phyloP scores from a whole-genome alignment of 2,329 filamentous ascomycete species.

The Lithohypha guttulata region DNA sequence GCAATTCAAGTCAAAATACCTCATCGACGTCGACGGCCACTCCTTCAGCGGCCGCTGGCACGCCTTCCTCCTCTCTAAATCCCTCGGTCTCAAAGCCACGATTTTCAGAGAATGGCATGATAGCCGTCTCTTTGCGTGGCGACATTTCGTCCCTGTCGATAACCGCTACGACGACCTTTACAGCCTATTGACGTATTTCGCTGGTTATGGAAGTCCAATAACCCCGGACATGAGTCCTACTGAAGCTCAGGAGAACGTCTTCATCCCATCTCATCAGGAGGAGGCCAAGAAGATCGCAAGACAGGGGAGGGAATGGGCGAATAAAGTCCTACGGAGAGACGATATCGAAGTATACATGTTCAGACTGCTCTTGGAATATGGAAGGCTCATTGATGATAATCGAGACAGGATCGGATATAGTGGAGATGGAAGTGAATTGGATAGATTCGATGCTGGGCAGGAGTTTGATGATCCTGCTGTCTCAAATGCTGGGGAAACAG shows the following conservation, averaged over 20 bases:
- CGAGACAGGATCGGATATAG: constrained; percentile 49
- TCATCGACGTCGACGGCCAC: constrained; percentile 32
- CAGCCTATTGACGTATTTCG: constrained; percentile 40
- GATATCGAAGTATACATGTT: constrained; percentile 53
- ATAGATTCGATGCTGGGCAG: constrained; percentile 18
- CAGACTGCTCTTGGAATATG: constrained; percentile 43
- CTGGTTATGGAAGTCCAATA: constrained; percentile 27
- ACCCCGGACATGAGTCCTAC: background rate
- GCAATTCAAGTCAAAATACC: constrained; percentile 29
- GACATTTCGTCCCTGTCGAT: constrained; percentile 44
- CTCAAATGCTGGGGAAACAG: background rate
- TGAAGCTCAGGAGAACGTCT: constrained; percentile 16
- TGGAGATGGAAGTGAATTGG: constrained; percentile 24
- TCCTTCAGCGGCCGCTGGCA: constrained; percentile 33
- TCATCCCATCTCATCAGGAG: constrained; percentile 25
- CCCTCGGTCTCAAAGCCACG: constrained; percentile 42
- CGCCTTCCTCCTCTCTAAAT: constrained; percentile 37
- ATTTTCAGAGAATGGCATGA: constrained; percentile 48
- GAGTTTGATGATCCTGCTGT: background rate
- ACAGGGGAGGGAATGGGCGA: constrained; percentile 29
- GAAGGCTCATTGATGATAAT: constrained; percentile 53
- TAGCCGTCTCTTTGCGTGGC: constrained; percentile 39
- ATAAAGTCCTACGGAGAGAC: constrained; percentile 28
- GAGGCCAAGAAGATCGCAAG: constrained; percentile 27
- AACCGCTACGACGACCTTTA: constrained; percentile 42